Conservation (phyloP, 139 green algal genomes). For the Micractinium sp. region DNA sequence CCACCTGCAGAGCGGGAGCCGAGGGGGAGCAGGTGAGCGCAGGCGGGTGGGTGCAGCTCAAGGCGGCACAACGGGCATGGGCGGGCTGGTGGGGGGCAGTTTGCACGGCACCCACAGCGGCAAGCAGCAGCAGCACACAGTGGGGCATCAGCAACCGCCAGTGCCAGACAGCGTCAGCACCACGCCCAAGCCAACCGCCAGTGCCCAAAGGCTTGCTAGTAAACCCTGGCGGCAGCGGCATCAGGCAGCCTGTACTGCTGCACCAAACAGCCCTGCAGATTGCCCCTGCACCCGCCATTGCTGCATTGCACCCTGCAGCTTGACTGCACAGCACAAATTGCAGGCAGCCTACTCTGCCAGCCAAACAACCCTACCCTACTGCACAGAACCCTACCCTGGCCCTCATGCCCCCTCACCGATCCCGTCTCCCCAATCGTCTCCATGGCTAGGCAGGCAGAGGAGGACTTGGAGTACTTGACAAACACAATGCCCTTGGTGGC, state of each 20-base stretch:
- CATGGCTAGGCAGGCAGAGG: conserved; percentile 75
- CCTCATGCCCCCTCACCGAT: conserved; percentile 44
- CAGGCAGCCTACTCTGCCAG: background rate
- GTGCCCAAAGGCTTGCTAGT: too few relatives aligned
- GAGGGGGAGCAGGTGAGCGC: background rate
- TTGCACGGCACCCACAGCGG: background rate
- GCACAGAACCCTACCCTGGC: too few relatives aligned
- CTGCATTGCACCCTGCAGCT: background rate
- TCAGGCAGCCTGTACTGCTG: background rate
- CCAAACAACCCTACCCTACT: background rate
- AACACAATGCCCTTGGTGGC: conserved; percentile 89
- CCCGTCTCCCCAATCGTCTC: conserved; percentile 71
- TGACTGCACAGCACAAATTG: background rate
- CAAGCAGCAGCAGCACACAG: background rate
- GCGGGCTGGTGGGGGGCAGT: background rate
- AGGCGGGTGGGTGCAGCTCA: too few relatives aligned
- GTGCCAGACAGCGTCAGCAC: too few relatives aligned
- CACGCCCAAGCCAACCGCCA: too few relatives aligned
- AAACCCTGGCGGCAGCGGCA: too few relatives aligned
- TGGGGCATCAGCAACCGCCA: too few relatives aligned
- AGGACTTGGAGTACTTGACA: conserved; percentile 85
- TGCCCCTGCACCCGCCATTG: too few relatives aligned
- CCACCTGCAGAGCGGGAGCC: conserved; percentile 55
- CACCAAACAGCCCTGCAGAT: too few relatives aligned
- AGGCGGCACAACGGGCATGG: background rate